Evolutionary conservation across 2,329 filamentous ascomycete species (phyloP).

Genomic region (Fusarium sp.): DNA sequence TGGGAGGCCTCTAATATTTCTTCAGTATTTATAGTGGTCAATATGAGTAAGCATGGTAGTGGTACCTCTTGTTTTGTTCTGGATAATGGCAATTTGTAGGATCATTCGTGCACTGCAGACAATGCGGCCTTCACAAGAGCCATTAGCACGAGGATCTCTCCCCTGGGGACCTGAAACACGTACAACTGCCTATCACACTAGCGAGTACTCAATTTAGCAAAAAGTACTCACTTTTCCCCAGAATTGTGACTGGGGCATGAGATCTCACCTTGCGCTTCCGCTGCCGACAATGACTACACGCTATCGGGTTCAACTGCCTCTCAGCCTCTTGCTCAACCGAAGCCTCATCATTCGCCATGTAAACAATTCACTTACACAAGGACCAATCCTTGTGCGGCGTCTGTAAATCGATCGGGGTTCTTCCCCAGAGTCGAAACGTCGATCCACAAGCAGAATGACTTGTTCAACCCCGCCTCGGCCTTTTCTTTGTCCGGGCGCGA

Average conservation of each 20-base stretch:
- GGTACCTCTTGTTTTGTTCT: slow-evolving; percentile 47
- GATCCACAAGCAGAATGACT: background rate
- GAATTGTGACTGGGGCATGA: background rate
- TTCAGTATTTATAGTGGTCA: background rate
- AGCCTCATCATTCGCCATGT: slow-evolving; percentile 28
- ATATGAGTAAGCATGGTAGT: background rate
- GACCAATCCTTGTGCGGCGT: background rate
- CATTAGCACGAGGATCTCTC: rapidly evolving
- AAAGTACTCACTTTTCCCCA: rapidly evolving
- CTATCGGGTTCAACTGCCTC: slow-evolving; percentile 43
- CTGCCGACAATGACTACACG: slow-evolving; percentile 46
- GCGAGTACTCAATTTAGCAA: background rate
- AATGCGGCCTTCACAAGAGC: slow-evolving; percentile 36
- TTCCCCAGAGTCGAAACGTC: background rate
- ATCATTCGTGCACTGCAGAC: slow-evolving; percentile 44
- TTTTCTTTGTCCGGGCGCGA: slow-evolving; percentile 41
- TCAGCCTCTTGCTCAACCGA: slow-evolving; percentile 11
- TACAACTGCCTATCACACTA: slow-evolving; percentile 39
- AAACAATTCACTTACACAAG: slow-evolving; percentile 1
- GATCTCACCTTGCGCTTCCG: slow-evolving; percentile 46
- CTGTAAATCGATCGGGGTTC: background rate
- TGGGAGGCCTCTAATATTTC: slow-evolving; percentile 44
- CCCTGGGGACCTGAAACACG: background rate
- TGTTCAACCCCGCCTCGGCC: slow-evolving; percentile 39
- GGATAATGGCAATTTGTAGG: slow-evolving; percentile 46